These are phyloP conservation scores for Inga laurina DNA, from an alignment of 306 rosid genomes.

Conservation along the genomic window DNA sequence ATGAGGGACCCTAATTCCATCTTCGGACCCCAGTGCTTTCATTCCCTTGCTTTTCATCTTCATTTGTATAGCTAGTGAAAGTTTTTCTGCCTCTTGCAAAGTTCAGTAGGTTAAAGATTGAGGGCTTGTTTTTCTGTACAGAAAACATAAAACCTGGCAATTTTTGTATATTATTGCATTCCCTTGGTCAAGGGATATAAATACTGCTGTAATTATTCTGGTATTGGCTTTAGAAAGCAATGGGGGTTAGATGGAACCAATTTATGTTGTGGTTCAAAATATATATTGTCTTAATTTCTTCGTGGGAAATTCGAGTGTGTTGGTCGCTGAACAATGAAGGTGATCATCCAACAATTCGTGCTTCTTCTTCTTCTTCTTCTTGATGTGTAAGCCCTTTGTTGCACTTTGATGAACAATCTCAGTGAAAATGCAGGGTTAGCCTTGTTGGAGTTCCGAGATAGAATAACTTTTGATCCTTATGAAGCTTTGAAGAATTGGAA, in stretches of 20 bases:
- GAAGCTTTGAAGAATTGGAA: constrained; percentile 72
- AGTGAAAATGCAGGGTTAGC: constrained; percentile 57
- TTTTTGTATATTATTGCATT: constrained; percentile 53
- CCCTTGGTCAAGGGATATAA: constrained; percentile 39
- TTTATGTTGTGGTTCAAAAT: constrained; percentile 53
- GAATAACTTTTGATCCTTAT: constrained; percentile 68
- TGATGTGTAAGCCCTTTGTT: constrained; percentile 22
- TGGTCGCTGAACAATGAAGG: constrained; percentile 83
- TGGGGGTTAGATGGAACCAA: constrained; percentile 63
- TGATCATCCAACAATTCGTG: constrained; percentile 34
- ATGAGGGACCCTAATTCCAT: constrained; percentile 73
- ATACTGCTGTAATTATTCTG: constrained; percentile 39
- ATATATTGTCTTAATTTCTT: constrained; percentile 50
- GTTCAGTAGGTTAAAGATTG: constrained; percentile 39
- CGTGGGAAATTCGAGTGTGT: constrained; percentile 42
- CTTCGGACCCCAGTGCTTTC: constrained; percentile 39
- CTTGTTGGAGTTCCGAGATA: constrained; percentile 61
- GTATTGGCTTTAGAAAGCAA: constrained; percentile 51
- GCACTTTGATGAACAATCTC: constrained; percentile 16
- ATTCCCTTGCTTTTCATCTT: constrained; percentile 35
- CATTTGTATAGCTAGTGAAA: constrained; percentile 43
- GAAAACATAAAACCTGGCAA: constrained; percentile 62
- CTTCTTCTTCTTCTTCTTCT: not conserved
- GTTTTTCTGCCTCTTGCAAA: constrained; percentile 30
- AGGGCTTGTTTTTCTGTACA: constrained; percentile 46